These are phyloP conservation scores for Candida ovalis DNA, from an alignment of 805 yeast species.

Conservation along the genomic window DNA sequence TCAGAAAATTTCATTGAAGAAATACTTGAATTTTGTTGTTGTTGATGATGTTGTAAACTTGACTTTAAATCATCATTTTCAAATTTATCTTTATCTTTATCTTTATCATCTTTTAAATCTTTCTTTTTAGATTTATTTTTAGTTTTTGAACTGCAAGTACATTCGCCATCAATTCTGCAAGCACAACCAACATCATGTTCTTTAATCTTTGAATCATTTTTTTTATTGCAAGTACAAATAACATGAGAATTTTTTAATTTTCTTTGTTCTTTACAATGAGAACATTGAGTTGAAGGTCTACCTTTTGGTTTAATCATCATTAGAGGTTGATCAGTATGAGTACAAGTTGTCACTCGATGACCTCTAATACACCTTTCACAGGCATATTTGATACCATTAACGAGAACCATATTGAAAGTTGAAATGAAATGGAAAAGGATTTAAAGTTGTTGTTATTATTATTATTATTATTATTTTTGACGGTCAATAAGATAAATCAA, in stretches of 20 bases:
- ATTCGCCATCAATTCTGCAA: slow-evolving; percentile 30
- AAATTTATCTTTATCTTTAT: background rate
- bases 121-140: slow-evolving; percentile 18
- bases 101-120: slow-evolving; percentile 7
- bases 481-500: no score
- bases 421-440: slow-evolving; percentile 56
- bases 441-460: no score
- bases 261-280: slow-evolving; percentile 76
- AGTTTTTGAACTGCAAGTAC: slow-evolving; percentile 30
- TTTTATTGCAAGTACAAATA: slow-evolving; percentile 66
- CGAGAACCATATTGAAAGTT: slow-evolving; percentile 80
- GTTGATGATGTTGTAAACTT: background rate
- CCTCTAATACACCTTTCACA: slow-evolving; percentile 96
- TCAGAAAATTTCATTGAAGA: slow-evolving; percentile 4
- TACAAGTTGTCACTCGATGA: slow-evolving; percentile 91
- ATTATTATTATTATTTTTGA: no score
- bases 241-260: slow-evolving; percentile 64
- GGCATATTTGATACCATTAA: slow-evolving; percentile 92
- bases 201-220: slow-evolving; percentile 23
- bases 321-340: slow-evolving; percentile 86
- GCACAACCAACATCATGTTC: slow-evolving; percentile 29
- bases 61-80: background rate
- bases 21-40: background rate
- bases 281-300: slow-evolving; percentile 89
- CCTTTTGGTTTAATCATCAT: slow-evolving; percentile 96